Evolutionary conservation across 345 rosid genomes (phyloP), one percentile per base, ranked within the genome.

Genomic region (Eucalyptus erythrocorys): DNA sequence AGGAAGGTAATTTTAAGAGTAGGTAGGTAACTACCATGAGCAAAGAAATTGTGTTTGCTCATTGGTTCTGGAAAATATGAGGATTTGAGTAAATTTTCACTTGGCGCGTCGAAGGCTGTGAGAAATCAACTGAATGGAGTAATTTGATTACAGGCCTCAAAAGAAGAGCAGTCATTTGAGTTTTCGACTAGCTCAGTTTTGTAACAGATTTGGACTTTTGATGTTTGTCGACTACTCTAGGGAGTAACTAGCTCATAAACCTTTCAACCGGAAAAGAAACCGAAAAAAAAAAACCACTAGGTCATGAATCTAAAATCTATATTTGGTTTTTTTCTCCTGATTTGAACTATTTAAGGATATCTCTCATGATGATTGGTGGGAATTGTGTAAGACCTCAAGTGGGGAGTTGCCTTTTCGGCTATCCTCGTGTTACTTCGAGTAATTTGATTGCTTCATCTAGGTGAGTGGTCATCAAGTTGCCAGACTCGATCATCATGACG

Each of bases 401-500:
- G 59, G 21, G 13, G 86, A 50, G 5, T 48, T 79, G 1, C 45
- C 40, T 42, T 32, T 76, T 12, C 84, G 11, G 40, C 47, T 76
- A 40, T 76, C 84, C 30, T 76, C 3, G 4, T 40, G 84, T 76
- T 40, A 76, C 84, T 30, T 76, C 8, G 5, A 40, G 87, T 86
- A 51, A 51, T 86, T 34, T 51, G 87, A 32, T 86, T 34, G 27
- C 61, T 40, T n/a, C 61, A 37, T 88, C 88, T 55, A 94, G 97
- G 92, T 94, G 87, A 94, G 91, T 26, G 95, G 96, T 66, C 91
- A 89, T 76, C 91, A 87, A 89, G 97, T 93, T 50, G 95, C 93
- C 32, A 90, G n/a, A 88, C 92, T 93, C 7, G 86, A 91, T 17
- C 80, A 88, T 88, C 95, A 94, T 24, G 85, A 40, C 5, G 91